Conservation (phyloP, 352 stramenopile genomes). For the Phytopythium montanum region DNA sequence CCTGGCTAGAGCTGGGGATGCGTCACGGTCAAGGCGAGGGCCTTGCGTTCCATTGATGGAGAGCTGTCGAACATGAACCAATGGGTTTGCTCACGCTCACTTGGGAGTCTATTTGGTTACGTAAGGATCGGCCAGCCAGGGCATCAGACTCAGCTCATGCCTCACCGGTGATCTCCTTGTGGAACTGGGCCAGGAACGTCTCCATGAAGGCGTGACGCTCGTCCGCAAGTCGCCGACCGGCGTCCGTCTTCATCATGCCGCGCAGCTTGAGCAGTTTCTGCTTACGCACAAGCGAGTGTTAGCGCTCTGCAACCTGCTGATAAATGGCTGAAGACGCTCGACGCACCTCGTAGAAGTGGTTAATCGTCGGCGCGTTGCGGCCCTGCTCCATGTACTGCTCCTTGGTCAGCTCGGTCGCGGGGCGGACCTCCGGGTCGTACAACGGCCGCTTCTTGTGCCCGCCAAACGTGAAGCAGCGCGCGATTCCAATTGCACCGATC, state of each 20-base stretch:
- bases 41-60: background rate
- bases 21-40: background rate
- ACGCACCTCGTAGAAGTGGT: slow-evolving; percentile 88
- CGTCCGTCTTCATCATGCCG: slow-evolving; percentile 84
- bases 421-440: slow-evolving; percentile 66
- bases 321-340: background rate
- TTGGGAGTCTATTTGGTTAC: background rate
- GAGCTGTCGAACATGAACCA: background rate
- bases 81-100: background rate
- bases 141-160: slow-evolving; percentile 8
- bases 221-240: slow-evolving; percentile 69
- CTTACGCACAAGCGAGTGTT: background rate
- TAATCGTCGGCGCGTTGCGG: slow-evolving; percentile 69
- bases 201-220: slow-evolving; percentile 87
- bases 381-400: slow-evolving; percentile 79
- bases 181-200: slow-evolving; percentile 76
- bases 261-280: slow-evolving; percentile 88
- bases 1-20: slow-evolving; percentile 63
- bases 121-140: background rate
- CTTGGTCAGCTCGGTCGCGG: slow-evolving; percentile 59
- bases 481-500: slow-evolving; percentile 90
- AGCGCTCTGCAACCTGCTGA: background rate
- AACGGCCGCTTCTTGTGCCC: slow-evolving; percentile 78
- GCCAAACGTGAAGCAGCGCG: slow-evolving; percentile 89
- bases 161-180: slow-evolving; percentile 66